Evolutionary conservation across 1,284 basidiomycete species (phyloP), one percentile per base, ranked within the genome.

Genomic region (Cryptococcus jaspeensis): DNA sequence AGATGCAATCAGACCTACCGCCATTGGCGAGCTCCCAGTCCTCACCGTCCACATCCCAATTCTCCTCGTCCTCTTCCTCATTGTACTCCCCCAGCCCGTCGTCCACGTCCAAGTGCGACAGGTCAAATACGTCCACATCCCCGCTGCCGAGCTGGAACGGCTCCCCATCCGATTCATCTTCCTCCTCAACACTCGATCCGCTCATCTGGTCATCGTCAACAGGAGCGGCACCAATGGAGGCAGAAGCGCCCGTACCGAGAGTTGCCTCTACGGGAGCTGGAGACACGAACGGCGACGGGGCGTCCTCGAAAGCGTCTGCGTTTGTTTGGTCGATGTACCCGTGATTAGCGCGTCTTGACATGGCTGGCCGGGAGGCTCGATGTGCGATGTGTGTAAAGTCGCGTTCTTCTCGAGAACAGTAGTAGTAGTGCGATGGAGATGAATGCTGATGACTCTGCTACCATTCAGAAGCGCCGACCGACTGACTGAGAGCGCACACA

Each of bases 11-110:
- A 8, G 4, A 71, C 80, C 64, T 51, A 82, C 82, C 82, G 65
- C 81, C 78, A 63, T 82, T 79, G 2, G 90, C 86, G 38, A 90
- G 83, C 70, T 92, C 92, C 91, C 91, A 93, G 73, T 94, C 91
- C 72, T 94, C 92, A 72, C 93, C 89, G 62, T 93, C 89, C 18
- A 87, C 84, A 41, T 80, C 79, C 61, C 79, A 80, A 18, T 79
- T 80, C 18, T 71, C 65, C 4, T 68, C 70, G 32, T 71, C 66
- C 18, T 71, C 66, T 15, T 63, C 63, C 15, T 63, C 60, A 3
- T 64, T 22, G 58, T 60, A 49, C 38, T 23, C 42, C 4, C 6
- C 23, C 15, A 40, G 22, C 4, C 16, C 40, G 23, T 32, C 49
- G 39, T 5, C 38, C 28, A 32, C 28, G 9, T 32, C 9, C 28